Base-by-base conservation (phyloP, 1,284 basidiomycete species). In the Rhodotorula sp. region DNA sequence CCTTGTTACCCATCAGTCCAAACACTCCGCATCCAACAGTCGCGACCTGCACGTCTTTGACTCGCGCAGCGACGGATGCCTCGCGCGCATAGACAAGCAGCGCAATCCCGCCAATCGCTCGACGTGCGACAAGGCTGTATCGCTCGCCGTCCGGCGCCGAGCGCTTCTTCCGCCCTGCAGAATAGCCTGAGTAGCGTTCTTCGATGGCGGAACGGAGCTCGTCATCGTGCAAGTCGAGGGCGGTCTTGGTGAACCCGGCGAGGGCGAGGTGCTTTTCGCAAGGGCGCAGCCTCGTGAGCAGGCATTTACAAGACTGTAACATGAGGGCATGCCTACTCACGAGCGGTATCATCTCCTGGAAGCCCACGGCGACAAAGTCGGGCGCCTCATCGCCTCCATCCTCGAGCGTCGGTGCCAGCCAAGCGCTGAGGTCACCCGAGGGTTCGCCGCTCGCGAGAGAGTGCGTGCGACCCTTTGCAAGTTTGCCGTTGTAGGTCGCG, bases 1-100 rank as follows among this genome's bases (percentile, higher is more conserved):
- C 93, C 81, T 99, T 99, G 82, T 98, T 98, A 19, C 92, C 92
- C 90, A 98, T 90, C 73, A 81, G 30, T 6, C 76, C 74, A 7
- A 80, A 51, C 13, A 79, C 60, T 24, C 81, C 81, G 9, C 78
- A 78, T 3, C 78, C 79, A 3, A 78, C 80, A 8, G 69, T 77
- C 10, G 77, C 72, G 17, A 77, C 74, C 32, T 78, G 67, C 71
- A 91, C 86, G 76, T 90, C 86, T 63, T 83, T 82, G 9, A 90
- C 83, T 36, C 80, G 83, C 47, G 85, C 84, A 15, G 86, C 87
- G 63, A 91, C 77, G 2, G 73, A 61, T 7, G 86, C 86, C 76
- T 93, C 89, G 34, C 85, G 85, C 4, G 86, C 90, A 79, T 92
- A 94, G 15, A 94, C 88, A 24, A 92, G 83, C 64, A 92, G 79